Evolutionary conservation across 148 eudicot species (phyloP), one percentile per base, ranked within the genome.

Genomic region (Chenopodium berlandieri): DNA sequence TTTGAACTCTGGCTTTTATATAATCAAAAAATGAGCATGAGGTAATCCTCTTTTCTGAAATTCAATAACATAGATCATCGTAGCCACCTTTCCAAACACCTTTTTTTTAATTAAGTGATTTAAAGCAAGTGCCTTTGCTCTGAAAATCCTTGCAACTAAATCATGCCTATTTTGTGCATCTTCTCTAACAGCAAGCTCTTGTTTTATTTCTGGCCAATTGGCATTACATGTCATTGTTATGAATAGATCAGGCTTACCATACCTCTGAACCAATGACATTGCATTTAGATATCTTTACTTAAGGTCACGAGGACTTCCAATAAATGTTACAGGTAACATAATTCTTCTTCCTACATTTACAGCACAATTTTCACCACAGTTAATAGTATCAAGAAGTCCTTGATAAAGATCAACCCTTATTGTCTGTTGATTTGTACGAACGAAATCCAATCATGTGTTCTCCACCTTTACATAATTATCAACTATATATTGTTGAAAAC

Each of bases 401-500:
- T 82, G 80, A 7, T 82, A 82, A 6, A 82, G 23, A 2, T 82
- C 70, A 1, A 37, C 68, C 56, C 23, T 27, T 17, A 76, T 56
- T 0, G n/a, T 6, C 0, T 37, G 16, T 9, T 82, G 80, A 27
- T 82, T 67, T 14, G 48, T 34, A 5, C 71, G 22, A 2, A 16
- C 34, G 7, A n/a, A 76, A 20, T 82, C 69, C 1, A 82, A 2
- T 0, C 75, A 23, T 1, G 69, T 76, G n/a, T 82, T 76, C 19
- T 82, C 69, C 3, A 68, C 1, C n/a, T 82, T 82, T 1, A 69
- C 70, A 9, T 82, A 82, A 30, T 69, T 69, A 7, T 76, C 80
- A 4, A 76, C 70, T 13, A 76, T 40, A 11, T 76, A 82, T 52
- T 76, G 75, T 1, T 68, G 76, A 9, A 67, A 23, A 0, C 60